Percentiles rank a stretch among this genome's conserved stretches.
Conservation (phyloP, 257 asterid genomes). For the Parsonsia alboflavescens region DNA sequence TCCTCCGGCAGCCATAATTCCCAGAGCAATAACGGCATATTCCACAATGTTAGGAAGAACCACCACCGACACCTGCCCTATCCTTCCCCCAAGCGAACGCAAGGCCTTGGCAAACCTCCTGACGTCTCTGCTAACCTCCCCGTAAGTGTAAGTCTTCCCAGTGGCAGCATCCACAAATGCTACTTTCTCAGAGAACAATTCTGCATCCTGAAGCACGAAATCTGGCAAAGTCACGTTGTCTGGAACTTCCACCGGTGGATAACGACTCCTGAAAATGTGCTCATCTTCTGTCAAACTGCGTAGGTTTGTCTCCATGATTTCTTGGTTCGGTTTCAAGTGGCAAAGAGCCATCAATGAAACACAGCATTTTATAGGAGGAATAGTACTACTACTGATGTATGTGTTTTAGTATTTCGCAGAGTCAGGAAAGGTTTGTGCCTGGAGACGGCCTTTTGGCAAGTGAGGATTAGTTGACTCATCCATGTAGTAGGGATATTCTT, state of each 20-base stretch:
- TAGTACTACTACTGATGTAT: too few species aligned
- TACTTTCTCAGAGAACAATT: conserved; percentile 43
- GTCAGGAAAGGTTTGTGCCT: conserved; percentile 3
- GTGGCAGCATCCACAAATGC: conserved; percentile 78
- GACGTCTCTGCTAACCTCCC: conserved; percentile 55
- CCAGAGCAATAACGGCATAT: conserved; percentile 74
- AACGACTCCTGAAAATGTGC: conserved; percentile 63
- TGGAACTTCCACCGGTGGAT: conserved; percentile 62
- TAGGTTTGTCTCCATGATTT: conserved; percentile 44
- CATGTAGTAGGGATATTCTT: too few species aligned
- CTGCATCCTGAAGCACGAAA: conserved; percentile 61
- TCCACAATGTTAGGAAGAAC: conserved; percentile 74
- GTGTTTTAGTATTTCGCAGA: not conserved
- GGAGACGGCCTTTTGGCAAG: not conserved
- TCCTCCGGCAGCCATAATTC: conserved; percentile 93
- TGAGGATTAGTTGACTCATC: conserved; percentile 39
- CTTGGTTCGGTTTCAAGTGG: not conserved
- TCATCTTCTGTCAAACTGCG: conserved; percentile 37
- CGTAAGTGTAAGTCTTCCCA: conserved; percentile 58
- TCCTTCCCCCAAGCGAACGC: conserved; percentile 78
- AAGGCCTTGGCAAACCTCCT: conserved; percentile 74
- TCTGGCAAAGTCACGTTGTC: conserved; percentile 64
- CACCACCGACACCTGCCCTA: conserved; percentile 74
- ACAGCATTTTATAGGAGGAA: conserved; percentile 15
- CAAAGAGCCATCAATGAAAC: not conserved